A percentile compares a stretch with the other conserved stretches of the same genome.
Conservation (phyloP, 768 basidiomycete species). For the Termitomyces sp. region DNA sequence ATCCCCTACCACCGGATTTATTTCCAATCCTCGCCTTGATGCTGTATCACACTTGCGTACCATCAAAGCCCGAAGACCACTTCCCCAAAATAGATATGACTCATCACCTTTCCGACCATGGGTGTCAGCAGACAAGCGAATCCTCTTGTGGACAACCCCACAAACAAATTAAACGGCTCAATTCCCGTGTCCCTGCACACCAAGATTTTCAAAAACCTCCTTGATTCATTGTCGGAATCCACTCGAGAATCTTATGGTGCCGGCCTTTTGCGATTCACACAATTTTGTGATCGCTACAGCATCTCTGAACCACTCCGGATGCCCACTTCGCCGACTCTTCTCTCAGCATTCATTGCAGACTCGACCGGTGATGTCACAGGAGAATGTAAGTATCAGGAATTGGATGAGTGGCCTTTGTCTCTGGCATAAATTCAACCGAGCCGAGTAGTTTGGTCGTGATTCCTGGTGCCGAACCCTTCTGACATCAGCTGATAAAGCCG, state of each 20-base stretch:
- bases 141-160: too few species aligned
- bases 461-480: conserved; percentile 3
- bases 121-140: too few species aligned
- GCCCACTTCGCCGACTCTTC: conserved; percentile 18
- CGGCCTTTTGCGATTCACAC: conserved; percentile 21
- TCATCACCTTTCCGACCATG: too few species aligned
- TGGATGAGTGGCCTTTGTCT: conserved; percentile 13
- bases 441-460: conserved; percentile 15
- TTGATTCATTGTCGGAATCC: neutral
- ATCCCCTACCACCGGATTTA: too few species aligned
- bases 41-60: too few species aligned
- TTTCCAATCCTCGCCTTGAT: too few species aligned
- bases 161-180: too few species aligned
- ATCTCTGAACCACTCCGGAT: conserved; percentile 19
- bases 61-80: too few species aligned
- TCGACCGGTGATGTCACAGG: neutral
- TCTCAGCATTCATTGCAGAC: conserved; percentile 20
- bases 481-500: neutral
- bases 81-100: too few species aligned
- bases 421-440: conserved; percentile 6
- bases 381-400: conserved; percentile 6
- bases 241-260: too few species aligned
- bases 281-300: conserved; percentile 23
- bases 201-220: too few species aligned
- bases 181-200: too few species aligned